phyloP scores from a whole-genome alignment of 176 grass and related monocot species.

The Miscanthus lutarioriparius region DNA sequence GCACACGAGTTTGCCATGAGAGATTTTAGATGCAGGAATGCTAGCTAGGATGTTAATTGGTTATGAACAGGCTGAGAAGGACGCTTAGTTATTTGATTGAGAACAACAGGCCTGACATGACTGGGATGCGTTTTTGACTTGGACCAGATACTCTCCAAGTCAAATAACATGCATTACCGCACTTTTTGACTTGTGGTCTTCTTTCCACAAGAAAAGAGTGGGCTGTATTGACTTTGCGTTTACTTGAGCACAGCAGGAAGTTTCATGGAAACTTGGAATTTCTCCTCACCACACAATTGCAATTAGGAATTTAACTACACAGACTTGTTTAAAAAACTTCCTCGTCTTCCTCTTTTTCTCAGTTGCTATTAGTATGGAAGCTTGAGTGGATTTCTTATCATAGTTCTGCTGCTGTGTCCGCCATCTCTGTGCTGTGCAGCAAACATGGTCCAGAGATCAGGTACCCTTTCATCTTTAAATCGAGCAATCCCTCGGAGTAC shows the following conservation, averaged over 20 bases:
- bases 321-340: background rate
- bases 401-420: constrained; percentile 29
- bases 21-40: background rate
- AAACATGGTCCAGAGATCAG: constrained; percentile 43
- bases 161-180: background rate
- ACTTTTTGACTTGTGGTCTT: background rate
- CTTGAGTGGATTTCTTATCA: constrained; percentile 20
- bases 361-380: background rate
- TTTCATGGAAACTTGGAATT: background rate
- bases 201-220: background rate
- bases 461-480: constrained; percentile 40
- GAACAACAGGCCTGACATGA: background rate
- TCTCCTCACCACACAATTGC: background rate
- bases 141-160: background rate
- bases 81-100: background rate
- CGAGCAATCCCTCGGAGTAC: too few species aligned
- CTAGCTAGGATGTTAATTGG: background rate
- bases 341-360: background rate
- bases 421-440: constrained; percentile 23
- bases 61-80: background rate
- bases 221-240: too few species aligned
- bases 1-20: background rate
- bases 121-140: background rate
- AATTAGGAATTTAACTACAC: too few species aligned
- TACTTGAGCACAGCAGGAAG: too few species aligned